Base-by-base conservation (phyloP, 2,329 filamentous ascomycete species). In the Teratosphaeria nubilosa region DNA sequence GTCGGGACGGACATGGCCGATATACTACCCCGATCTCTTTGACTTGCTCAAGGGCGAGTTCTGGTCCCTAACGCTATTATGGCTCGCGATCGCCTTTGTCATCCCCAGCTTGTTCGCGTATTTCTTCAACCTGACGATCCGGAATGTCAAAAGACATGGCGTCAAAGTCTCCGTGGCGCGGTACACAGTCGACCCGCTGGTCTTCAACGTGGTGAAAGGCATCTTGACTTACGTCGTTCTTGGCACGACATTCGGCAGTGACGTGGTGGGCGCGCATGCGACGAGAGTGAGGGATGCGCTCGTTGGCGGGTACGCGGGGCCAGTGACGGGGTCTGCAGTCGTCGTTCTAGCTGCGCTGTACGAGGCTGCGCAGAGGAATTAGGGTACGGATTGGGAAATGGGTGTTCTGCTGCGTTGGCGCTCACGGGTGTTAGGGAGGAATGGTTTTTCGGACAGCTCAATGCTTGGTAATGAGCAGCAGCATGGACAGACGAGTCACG, bases 191-290 rank as follows among this genome's bases (percentile, higher is more conserved):
- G 94, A 99, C 71, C 91, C 91, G 3, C 77, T 97, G 69, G 88
- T 86, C 24, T 99, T 95, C 76, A 95, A 91, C 76, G 85, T 97
- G 58, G 84, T 84, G 66, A 96, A 96, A 78, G 91, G 87, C 0
- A 72, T 97, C 57, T 74, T 91, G 59, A 85, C 88, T 7, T 96
- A 88, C 72, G 80, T 92, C 34, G 85, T 96, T 20, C 96, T 91
- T 70, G 55, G 45, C 2, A 20, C 16, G 10, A 45, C 37, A 7
- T 51, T 14, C 22, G 82, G 86, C 58, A 77, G 81, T 53, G 86
- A 86, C 32, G 77, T 85, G 56, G 77, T 90, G 59, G 78, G 82
- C 59, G 76, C 79, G 30, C 73, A 77, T 16, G 82, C 83, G 6
- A 75, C 75, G 56, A 79, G 82, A 57, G 84, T 94, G 62, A 82